Conservation (phyloP, 148 eudicot genomes). For the Pouteria glomerata region DNA sequence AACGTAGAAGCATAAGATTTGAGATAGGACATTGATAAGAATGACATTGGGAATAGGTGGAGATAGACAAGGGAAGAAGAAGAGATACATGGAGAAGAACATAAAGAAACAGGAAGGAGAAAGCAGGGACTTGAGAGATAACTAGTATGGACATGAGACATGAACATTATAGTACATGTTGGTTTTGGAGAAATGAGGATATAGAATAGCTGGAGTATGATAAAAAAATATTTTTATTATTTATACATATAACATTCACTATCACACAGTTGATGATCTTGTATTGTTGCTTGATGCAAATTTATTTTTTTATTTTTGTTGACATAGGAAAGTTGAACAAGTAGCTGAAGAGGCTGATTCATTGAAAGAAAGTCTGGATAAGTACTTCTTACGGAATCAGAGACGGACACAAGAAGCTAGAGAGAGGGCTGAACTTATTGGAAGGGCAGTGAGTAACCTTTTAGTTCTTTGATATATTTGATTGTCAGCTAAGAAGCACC, state of each 20-base stretch:
- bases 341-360: slow-evolving; percentile 95
- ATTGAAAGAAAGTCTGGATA: slow-evolving; percentile 77
- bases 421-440: slow-evolving; percentile 89
- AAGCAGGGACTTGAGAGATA: no score
- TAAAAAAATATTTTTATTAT: not conserved
- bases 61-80: no score
- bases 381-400: slow-evolving; percentile 57
- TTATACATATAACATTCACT: not conserved
- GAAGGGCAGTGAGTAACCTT: slow-evolving; percentile 60
- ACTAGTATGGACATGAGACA: no score
- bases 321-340: slow-evolving; percentile 84
- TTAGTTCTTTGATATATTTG: no score
- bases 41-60: no score
- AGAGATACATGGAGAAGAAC: no score
- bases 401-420: slow-evolving; percentile 76
- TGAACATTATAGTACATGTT: no score
- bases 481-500: no score
- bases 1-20: no score
- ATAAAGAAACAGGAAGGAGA: no score
- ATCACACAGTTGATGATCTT: not conserved
- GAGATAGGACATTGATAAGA: no score
- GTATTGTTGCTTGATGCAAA: not conserved
- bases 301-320: not conserved
- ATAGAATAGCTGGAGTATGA: not conserved
- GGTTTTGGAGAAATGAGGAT: no score